Conservation (phyloP, 2,329 filamentous ascomycete species). For the Neocatenulostroma microsporum region DNA sequence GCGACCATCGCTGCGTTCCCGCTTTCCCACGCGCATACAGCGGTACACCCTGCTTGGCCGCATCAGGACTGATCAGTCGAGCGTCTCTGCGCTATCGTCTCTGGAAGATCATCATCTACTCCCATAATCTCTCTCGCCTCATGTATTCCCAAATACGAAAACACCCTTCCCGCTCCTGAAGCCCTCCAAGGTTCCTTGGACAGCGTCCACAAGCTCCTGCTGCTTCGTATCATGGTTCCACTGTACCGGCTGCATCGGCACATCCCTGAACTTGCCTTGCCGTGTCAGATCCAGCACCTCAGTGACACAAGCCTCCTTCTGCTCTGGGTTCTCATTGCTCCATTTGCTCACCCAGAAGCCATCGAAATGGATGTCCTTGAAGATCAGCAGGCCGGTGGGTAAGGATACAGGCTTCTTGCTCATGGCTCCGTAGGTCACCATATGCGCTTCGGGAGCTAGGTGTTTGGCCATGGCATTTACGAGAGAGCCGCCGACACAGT, state of each 20-base stretch:
- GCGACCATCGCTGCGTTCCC: no score
- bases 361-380: constrained; percentile 79
- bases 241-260: constrained; percentile 69
- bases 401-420: constrained; percentile 74
- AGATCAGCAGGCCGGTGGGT: constrained; percentile 80
- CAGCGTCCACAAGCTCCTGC: constrained; percentile 59
- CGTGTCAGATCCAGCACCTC: constrained; percentile 73
- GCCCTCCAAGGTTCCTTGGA: constrained; percentile 74
- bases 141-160: constrained; percentile 64
- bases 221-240: constrained; percentile 80
- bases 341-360: constrained; percentile 95
- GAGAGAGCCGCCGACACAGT: constrained; percentile 87
- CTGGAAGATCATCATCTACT: no score
- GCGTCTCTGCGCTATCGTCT: no score
- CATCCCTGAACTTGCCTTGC: constrained; percentile 70
- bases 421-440: constrained; percentile 97
- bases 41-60: no score
- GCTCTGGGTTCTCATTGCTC: constrained; percentile 65
- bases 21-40: no score
- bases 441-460: constrained; percentile 56
- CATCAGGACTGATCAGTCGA: no score
- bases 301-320: constrained; percentile 72
- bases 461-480: constrained; percentile 71
- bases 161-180: constrained; percentile 84
- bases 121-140: no score